Conservation (phyloP, 2,329 filamentous ascomycete genomes). For the Fusarium tanahbumbuense region DNA sequence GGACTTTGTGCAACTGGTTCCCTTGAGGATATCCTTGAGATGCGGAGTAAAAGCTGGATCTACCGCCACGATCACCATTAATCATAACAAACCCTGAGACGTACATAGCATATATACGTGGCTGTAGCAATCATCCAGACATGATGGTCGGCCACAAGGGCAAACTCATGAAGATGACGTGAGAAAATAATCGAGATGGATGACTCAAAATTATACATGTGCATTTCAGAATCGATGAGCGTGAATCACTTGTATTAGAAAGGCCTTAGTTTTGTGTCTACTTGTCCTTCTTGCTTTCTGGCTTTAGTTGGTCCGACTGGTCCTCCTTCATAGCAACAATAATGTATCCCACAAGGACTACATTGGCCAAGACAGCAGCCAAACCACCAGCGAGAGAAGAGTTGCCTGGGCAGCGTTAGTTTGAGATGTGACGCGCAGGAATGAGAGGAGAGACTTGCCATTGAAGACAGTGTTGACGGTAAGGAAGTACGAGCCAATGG, state of each 20-base stretch:
- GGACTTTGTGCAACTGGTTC: slow-evolving; percentile 28
- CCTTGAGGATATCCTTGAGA: slow-evolving; percentile 25
- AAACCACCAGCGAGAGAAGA: slow-evolving; percentile 86
- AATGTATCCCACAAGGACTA: slow-evolving; percentile 90
- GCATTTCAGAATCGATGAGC: neutral
- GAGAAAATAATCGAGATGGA: slow-evolving; percentile 36
- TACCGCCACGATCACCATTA: slow-evolving; percentile 42
- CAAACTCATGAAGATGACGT: slow-evolving; percentile 28
- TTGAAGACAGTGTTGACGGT: slow-evolving; percentile 81
- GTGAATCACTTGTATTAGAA: neutral
- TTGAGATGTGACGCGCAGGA: slow-evolving; percentile 5
- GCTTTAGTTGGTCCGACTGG: slow-evolving; percentile 56
- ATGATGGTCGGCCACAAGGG: slow-evolving; percentile 20
- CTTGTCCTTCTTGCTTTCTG: slow-evolving; percentile 63
- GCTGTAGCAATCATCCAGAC: slow-evolving; percentile 39
- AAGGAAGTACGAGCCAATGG: slow-evolving; percentile 89
- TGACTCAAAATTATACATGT: slow-evolving; percentile 2
- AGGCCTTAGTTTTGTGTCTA: slow-evolving; percentile 39
- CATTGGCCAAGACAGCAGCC: slow-evolving; percentile 90
- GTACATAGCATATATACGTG: slow-evolving; percentile 47
- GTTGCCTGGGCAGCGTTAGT: slow-evolving; percentile 71
- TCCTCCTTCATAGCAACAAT: slow-evolving; percentile 94
- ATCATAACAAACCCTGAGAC: slow-evolving; percentile 41
- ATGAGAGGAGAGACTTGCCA: slow-evolving; percentile 62
- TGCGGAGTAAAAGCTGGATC: slow-evolving; percentile 36